Conservation (phyloP, 225 moss, liverwort and hornwort species). For the Bryum argenteum region DNA sequence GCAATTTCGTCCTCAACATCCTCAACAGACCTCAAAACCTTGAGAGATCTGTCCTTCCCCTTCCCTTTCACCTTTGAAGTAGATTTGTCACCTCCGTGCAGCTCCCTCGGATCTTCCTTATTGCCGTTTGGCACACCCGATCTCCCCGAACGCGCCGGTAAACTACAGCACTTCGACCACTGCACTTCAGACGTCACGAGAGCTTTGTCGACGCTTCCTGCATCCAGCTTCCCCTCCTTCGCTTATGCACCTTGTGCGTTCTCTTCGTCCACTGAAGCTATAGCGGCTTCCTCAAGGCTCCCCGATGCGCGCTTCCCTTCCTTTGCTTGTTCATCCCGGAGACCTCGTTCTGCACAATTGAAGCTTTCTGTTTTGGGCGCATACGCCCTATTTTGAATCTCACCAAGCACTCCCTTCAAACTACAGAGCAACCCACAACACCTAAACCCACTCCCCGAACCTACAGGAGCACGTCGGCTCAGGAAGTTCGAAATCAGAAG, state of each 20-base stretch:
- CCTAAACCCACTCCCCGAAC: no score
- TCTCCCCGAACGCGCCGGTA: not conserved
- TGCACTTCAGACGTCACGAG: not conserved
- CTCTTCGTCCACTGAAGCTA: not conserved
- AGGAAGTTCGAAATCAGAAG: no score
- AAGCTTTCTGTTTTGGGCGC: no score
- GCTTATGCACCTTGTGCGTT: not conserved
- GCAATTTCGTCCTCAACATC: not conserved
- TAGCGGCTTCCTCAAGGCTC: no score
- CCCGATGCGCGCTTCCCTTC: no score
- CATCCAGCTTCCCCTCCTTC: no score
- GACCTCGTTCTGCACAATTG: no score
- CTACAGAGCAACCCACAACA: no score
- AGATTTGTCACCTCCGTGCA: not conserved
- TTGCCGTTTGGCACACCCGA: not conserved
- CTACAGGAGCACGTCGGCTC: no score
- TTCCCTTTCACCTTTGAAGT: not conserved
- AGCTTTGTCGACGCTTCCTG: not conserved
- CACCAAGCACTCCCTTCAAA: no score
- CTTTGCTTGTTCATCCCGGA: no score
- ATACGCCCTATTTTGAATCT: no score
- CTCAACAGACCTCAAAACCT: not conserved
- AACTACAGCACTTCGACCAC: not conserved
- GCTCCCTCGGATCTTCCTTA: not conserved
- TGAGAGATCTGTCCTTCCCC: not conserved